Evolutionary conservation across 305 asterid species (phyloP).

Genomic region (Fraxinus dipetala): DNA sequence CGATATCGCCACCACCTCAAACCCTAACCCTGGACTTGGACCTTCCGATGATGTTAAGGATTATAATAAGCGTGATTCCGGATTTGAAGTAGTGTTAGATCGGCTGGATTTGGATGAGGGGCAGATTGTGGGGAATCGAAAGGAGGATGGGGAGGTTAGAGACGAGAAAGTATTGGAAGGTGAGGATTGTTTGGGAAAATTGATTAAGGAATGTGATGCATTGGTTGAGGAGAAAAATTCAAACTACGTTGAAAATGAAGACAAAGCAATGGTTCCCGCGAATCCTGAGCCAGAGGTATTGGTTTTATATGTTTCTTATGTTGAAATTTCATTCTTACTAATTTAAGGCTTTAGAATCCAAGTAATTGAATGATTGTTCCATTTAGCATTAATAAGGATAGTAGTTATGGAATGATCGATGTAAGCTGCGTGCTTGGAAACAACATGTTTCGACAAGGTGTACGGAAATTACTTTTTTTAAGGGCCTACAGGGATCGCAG

Average conservation of each 20-base stretch:
- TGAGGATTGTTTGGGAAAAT: slow-evolving; percentile 18
- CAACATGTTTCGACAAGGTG: neutral
- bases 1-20: slow-evolving; percentile 29
- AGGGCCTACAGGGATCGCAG: neutral
- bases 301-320: neutral
- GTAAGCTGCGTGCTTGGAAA: neutral
- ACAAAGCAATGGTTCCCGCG: slow-evolving; percentile 16
- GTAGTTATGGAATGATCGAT: neutral
- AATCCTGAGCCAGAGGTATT: slow-evolving; percentile 44
- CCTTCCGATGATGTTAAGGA: slow-evolving; percentile 5
- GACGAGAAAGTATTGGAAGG: slow-evolving; percentile 14
- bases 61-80: slow-evolving; percentile 11
- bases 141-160: neutral
- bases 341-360: neutral
- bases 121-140: slow-evolving; percentile 15
- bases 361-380: slow-evolving; percentile 12
- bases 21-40: slow-evolving; percentile 29
- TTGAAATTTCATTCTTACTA: neutral
- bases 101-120: slow-evolving; percentile 26
- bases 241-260: slow-evolving; percentile 24
- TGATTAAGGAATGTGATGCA: slow-evolving; percentile 34
- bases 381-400: slow-evolving; percentile 3
- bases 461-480: neutral
- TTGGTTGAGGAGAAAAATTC: slow-evolving; percentile 35
- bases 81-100: slow-evolving; percentile 27